Evolutionary conservation across 2,329 filamentous ascomycete genomes (phyloP).

Genomic region (Penicillium rolfsii): DNA sequence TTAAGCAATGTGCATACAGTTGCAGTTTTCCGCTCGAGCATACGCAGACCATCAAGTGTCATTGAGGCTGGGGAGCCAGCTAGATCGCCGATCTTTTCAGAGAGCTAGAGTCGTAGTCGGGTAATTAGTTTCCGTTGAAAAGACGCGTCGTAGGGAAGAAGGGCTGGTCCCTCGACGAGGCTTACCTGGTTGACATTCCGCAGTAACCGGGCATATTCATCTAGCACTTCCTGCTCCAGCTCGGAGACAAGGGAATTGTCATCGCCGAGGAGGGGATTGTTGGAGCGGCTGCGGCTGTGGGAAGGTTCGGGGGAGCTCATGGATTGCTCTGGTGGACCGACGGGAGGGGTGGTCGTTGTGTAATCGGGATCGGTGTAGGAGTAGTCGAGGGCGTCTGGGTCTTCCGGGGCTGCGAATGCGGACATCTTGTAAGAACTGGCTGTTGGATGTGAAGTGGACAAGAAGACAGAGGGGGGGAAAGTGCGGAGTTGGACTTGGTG

Average conservation of each 20-base stretch:
- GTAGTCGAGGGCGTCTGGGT: constrained; percentile 23
- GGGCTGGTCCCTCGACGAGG: constrained; percentile 1
- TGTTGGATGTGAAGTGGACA: not conserved
- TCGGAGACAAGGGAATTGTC: constrained; percentile 61
- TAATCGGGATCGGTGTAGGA: constrained; percentile 26
- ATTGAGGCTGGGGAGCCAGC: constrained; percentile 72
- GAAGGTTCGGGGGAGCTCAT: constrained; percentile 23
- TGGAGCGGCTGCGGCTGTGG: constrained; percentile 24
- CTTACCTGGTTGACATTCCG: constrained; percentile 87
- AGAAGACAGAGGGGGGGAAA: too few species aligned
- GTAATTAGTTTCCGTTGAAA: not conserved
- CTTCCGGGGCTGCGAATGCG: constrained; percentile 26
- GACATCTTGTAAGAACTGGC: constrained; percentile 21
- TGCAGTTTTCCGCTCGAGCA: constrained; percentile 91
- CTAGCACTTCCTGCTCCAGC: constrained; percentile 89
- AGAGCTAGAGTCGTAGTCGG: constrained; percentile 31
- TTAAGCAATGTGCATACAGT: constrained; percentile 95
- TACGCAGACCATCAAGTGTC: constrained; percentile 75
- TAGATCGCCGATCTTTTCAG: constrained; percentile 56
- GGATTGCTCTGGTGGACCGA: constrained; percentile 18
- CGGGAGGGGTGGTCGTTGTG: constrained; percentile 23
- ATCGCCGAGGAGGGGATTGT: constrained; percentile 44
- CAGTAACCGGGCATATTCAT: constrained; percentile 86
- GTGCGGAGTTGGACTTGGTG: not conserved
- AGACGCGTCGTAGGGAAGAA: not conserved